Percentiles rank a stretch among this genome's conserved stretches.
Evolutionary conservation across 768 basidiomycete species (phyloP).

Genomic region (Dioszegia aurantiaca): DNA sequence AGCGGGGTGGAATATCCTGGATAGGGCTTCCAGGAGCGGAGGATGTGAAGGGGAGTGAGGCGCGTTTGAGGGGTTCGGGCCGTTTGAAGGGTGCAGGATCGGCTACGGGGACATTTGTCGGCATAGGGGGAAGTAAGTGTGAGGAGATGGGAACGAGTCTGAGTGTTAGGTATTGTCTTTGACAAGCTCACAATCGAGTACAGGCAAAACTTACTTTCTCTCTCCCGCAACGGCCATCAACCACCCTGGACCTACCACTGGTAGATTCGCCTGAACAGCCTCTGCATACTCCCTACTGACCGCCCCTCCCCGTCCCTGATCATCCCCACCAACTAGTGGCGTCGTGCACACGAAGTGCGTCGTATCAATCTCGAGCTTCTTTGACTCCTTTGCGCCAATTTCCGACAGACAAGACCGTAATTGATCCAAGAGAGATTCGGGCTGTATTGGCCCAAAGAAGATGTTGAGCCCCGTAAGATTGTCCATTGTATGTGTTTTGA

Average conservation of each 20-base stretch:
- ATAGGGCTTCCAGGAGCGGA: conserved; percentile 33
- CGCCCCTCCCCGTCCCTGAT: conserved; percentile 60
- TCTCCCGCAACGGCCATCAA: conserved; percentile 82
- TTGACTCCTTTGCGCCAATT: conserved; percentile 87
- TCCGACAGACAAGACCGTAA: conserved; percentile 74
- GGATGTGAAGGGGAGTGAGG: conserved; percentile 43
- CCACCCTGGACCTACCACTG: conserved; percentile 93
- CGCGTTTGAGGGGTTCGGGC: conserved; percentile 43
- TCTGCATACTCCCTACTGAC: conserved; percentile 77
- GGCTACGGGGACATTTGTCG: conserved; percentile 19
- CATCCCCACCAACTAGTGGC: conserved; percentile 58
- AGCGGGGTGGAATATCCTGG: conserved; percentile 25
- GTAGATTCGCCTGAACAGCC: conserved; percentile 89
- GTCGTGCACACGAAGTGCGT: conserved; percentile 97
- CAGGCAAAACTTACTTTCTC: conserved; percentile 62
- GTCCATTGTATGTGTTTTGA: conserved; percentile 83
- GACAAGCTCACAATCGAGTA: too few relatives aligned
- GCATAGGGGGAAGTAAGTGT: conserved; percentile 38
- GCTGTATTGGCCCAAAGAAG: conserved; percentile 87
- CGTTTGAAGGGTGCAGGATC: conserved; percentile 45
- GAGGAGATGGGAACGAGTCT: conserved; percentile 50
- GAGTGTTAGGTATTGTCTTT: too few relatives aligned
- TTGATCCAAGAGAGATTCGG: conserved; percentile 70
- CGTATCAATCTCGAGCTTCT: conserved; percentile 94
- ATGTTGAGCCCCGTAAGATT: conserved; percentile 93